Base-by-base conservation (phyloP, 352 stramenopile genomes). In the Phytophthora foliorum region DNA sequence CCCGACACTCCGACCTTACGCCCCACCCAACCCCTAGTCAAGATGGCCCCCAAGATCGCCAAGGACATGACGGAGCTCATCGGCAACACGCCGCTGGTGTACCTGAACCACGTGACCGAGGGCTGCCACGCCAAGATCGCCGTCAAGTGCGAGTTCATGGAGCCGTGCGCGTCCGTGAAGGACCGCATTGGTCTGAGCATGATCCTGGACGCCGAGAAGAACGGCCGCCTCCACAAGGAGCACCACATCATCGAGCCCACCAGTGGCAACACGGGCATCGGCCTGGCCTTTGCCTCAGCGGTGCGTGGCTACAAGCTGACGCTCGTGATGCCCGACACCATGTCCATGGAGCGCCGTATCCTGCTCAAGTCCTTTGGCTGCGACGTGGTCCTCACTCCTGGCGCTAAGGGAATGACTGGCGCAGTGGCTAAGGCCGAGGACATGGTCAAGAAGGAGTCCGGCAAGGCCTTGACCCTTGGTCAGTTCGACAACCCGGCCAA, bases 11-110 rank as follows among this genome's bases (percentile, higher is more conserved):
- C 49, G 21, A 38, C 17, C 19, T 16, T 16, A 34, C 29, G 29
- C 16, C 24, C 21, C 31, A 1, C 22, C 10, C 13, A 31, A 48
- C 24, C 11, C 53, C 13, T 9, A n/a, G 19, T 59, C 57, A 62
- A 69, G 51, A 68, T 67, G 54, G 57, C 69, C 16, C 55, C 67
- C 66, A 67, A 92, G 67, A 98, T 98, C 75, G 96, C 94, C 72
- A 88, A 97, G 45, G 93, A 97, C 75, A 93, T 98, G 76, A 97
- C 97, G 22, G 93, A 92, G 58, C 87, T 98, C 51, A 98, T 99
- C 75, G 96, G 96, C 38, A 97, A 97, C 65, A 99, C 96, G 25
- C 96, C 96, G 38, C 77, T 99, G 21, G 92, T 98, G 38, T 97
- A 97, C 80, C 77, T 99, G 39, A 94, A 96, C 74, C 79, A 70